phyloP scores from a whole-genome alignment of 179 eudicot species.

The Actinidia chinensis region DNA sequence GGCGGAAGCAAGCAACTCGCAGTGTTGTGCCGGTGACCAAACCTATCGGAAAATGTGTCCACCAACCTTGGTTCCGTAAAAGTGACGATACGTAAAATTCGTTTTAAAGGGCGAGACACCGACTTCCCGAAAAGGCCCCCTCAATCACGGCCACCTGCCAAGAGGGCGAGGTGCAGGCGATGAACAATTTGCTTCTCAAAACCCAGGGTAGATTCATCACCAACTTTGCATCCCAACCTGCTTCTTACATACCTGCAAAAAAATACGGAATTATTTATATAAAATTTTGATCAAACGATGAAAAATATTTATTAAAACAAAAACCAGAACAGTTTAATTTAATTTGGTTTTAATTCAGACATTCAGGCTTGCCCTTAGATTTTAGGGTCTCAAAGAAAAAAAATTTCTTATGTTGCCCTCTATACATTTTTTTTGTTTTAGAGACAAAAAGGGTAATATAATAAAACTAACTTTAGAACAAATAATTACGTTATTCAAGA shows the following conservation, averaged over 20 bases:
- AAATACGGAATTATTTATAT: not conserved
- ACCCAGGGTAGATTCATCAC: conserved; percentile 98
- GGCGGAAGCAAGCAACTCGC: conserved; percentile 81
- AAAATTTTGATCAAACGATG: too few relatives aligned
- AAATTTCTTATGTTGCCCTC: too few relatives aligned
- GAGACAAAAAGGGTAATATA: too few relatives aligned
- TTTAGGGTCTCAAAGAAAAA: too few relatives aligned
- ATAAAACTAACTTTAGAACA: too few relatives aligned
- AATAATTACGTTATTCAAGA: too few relatives aligned
- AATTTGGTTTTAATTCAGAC: too few relatives aligned
- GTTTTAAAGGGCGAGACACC: conserved; percentile 78
- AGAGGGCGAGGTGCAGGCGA: conserved; percentile 51
- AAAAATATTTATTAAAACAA: too few relatives aligned
- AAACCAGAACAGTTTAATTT: too few relatives aligned
- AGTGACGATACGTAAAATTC: conserved; percentile 87
- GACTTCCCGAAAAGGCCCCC: conserved; percentile 60
- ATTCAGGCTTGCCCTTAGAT: too few relatives aligned
- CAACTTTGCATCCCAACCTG: conserved; percentile 77
- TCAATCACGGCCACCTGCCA: conserved; percentile 80
- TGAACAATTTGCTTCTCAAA: conserved; percentile 75
- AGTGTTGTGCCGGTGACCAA: conserved; percentile 77
- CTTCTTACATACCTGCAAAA: conserved; percentile 59
- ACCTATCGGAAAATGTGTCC: conserved; percentile 79
- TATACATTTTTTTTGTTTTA: too few relatives aligned
- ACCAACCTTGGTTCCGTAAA: conserved; percentile 89